Base-by-base conservation (phyloP, 2,329 filamentous ascomycete genomes). In the Xylariomycetidae sp. region DNA sequence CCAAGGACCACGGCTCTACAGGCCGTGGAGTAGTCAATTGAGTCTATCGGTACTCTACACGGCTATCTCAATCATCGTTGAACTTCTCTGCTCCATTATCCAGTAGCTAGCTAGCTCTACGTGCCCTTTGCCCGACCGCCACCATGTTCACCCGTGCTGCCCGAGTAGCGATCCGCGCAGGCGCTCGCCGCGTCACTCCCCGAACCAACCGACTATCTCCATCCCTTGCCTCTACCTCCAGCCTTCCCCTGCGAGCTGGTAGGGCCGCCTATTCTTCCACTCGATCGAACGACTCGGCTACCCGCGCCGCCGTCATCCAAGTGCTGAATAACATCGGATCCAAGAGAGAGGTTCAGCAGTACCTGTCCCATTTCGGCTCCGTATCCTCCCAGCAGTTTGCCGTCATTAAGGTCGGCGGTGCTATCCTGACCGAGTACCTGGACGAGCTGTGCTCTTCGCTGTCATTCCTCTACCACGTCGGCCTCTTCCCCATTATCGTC, bases 331-430 rank as follows among this genome's bases (percentile, higher is more conserved):
- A 90, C 66, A 94, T 97, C 59, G 90, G 88, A 42, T 95, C 88
- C 44, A 94, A 94, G 75, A 76, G 90, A 41, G 90, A 98, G 69
- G 88, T 94, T 44, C 87, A 96, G 70, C 90, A 97, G 64, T 97
- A 97, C 64, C 81, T 97, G 39, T 92, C 89, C 48, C 88, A 97
- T 61, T 98, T 98, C 72, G 92, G 85, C 49, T 95, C 89, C 20
- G 89, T 96, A 42, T 92, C 88, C 27, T 94, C 88, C 22, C 89
- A 97, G 68, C 88, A 94, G 58, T 98, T 97, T 62, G 90, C 89
- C 48, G 90, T 98, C 30, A 94, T 98, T 65, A 98, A 98, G 71
- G 90, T 97, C 36, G 92, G 90, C 42, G 92, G 90, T 42, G 92
- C 90, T 44, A 96, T 97, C 54, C 76, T 98, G 53, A 94, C 88